Evolutionary conservation across 331 rosid genomes (phyloP).

Genomic region (Phaseolus coccineus): DNA sequence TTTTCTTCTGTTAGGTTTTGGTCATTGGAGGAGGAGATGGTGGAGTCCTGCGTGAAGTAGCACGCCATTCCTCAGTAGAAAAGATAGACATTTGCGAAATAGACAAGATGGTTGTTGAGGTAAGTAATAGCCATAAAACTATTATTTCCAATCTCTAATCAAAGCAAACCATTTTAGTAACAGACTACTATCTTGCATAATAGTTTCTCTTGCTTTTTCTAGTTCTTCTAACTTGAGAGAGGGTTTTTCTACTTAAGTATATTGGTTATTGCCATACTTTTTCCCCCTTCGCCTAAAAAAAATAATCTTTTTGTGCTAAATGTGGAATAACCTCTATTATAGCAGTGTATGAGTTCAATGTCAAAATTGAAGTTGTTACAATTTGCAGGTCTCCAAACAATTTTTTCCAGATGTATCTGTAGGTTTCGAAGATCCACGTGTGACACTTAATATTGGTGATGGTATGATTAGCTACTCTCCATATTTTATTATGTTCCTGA

Average conservation of each 20-base stretch:
- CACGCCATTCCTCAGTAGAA: slow-evolving; percentile 89
- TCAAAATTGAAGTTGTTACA: slow-evolving; percentile 17
- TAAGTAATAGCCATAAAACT: slow-evolving; percentile 52
- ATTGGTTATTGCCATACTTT: background rate
- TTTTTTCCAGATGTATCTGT: slow-evolving; percentile 87
- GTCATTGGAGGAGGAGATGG: slow-evolving; percentile 99
- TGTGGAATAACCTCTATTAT: slow-evolving; percentile 9
- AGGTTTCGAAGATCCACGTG: slow-evolving; percentile 92
- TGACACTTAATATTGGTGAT: slow-evolving; percentile 83
- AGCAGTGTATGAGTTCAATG: background rate
- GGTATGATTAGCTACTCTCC: slow-evolving; percentile 61
- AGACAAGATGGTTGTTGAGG: slow-evolving; percentile 97
- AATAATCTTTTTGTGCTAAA: background rate
- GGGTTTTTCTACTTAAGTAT: background rate
- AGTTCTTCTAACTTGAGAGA: background rate
- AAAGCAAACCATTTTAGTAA: background rate
- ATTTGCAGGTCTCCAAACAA: slow-evolving; percentile 78
- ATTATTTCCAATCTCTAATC: slow-evolving; percentile 21
- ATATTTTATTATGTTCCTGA: background rate
- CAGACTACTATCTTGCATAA: background rate
- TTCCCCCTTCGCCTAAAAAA: background rate
- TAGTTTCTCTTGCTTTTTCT: background rate
- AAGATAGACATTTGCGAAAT: slow-evolving; percentile 95
- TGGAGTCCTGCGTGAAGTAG: slow-evolving; percentile 92
- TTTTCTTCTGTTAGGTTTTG: slow-evolving; percentile 68